phyloP scores from a whole-genome alignment of 106 monocot species.

The Hemerocallis citrina region DNA sequence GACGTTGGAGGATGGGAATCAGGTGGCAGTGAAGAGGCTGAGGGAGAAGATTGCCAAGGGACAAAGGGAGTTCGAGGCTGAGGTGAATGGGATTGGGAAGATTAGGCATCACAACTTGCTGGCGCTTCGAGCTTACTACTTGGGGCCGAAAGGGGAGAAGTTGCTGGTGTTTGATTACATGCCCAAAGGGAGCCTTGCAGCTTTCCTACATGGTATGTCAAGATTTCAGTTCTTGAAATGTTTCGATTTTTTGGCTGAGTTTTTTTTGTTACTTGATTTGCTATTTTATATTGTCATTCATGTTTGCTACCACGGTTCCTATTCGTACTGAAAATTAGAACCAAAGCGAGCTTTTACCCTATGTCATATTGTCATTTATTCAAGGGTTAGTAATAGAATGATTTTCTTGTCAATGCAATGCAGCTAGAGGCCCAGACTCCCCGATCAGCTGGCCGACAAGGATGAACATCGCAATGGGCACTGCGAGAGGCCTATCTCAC shows the following conservation, averaged over 20 bases:
- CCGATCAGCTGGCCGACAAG: constrained; percentile 48
- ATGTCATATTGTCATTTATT: no score
- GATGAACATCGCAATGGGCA: constrained; percentile 48
- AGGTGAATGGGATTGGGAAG: constrained; percentile 60
- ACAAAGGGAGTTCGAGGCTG: constrained; percentile 48
- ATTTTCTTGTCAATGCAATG: neutral
- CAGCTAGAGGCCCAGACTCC: constrained; percentile 53
- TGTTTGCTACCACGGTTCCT: no score
- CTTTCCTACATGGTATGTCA: constrained; percentile 75
- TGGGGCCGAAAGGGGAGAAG: constrained; percentile 95
- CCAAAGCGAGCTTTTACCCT: no score
- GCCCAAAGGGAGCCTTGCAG: constrained; percentile 76
- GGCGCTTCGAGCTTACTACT: constrained; percentile 71
- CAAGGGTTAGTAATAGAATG: no score
- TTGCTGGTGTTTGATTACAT: constrained; percentile 86
- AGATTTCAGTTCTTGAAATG: neutral
- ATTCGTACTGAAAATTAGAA: no score
- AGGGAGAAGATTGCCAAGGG: constrained; percentile 55
- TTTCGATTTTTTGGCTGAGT: neutral
- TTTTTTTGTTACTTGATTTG: no score
- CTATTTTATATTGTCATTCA: no score
- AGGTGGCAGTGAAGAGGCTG: constrained; percentile 55
- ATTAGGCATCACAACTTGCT: constrained; percentile 66
- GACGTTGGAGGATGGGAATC: constrained; percentile 44
- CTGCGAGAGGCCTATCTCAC: constrained; percentile 28